Evolutionary conservation across 176 grass and related monocot genomes (phyloP), one percentile per base, ranked within the genome.

Genomic region (Microstegium vimineum): DNA sequence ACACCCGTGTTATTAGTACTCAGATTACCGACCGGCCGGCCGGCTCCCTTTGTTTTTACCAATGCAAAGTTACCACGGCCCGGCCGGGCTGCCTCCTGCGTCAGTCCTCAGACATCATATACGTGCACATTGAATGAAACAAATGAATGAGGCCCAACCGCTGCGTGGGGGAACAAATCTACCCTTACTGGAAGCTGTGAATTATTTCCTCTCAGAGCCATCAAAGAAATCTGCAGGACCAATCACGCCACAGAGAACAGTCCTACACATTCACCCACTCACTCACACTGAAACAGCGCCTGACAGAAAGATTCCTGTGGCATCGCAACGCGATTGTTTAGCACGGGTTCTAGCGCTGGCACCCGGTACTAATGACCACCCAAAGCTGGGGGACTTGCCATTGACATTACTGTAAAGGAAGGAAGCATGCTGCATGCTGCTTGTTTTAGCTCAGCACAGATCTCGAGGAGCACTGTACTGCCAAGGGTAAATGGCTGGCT

Each of bases 221-320:
- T 82, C 79, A 78, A 90, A 52, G 5, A 69, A 36, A 73, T 77
- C 28, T 80, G 82, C 82, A 76, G 88, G 63, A 17, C 66, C 83
- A 90, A 77, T 85, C 87, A 72, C 72, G 56, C 26, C 15, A 20
- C 12, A 13, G 23, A 77, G 82, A 81, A 82, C 83, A 85, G 83
- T 82, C 72, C 67, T 74, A 71, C 49, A 5, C 82, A 8, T 25
- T 5, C 36, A 41, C 77, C 6, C 41, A 43, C 41, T 9, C 34
- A 23, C 76, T 11, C 45, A 17, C 45, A 5, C 5, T 47, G 45
- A 47, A 47, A 67, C 68, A 74, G 31, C 76, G 4, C 13, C 82
- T 89, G 82, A 81, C 71, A 81, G 3, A 46, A 64, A 82, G 83
- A 89, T 82, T 89, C 83, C 83, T 63, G 72, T 23, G 56, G 32